A percentile compares a stretch with the other conserved stretches of the same genome.
phyloP scores from a whole-genome alignment of 352 stramenopile genomes.

The Phytophthora agathidicida region DNA sequence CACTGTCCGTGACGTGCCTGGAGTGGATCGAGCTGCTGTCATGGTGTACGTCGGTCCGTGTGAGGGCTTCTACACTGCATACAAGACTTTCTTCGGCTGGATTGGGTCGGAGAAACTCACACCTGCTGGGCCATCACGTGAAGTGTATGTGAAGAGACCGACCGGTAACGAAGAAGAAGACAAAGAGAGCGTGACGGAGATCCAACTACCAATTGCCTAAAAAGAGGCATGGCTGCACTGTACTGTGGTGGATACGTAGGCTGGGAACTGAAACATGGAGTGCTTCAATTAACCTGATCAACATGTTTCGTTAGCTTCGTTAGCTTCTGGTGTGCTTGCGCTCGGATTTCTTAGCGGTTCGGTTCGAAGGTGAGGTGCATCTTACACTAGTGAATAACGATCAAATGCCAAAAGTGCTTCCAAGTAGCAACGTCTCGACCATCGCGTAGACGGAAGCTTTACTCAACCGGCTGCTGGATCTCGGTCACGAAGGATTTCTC shows the following conservation, averaged over 20 bases:
- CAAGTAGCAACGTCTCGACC: too few relatives aligned
- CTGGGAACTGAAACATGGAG: too few relatives aligned
- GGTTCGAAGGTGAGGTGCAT: too few relatives aligned
- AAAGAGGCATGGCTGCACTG: too few relatives aligned
- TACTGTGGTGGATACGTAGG: too few relatives aligned
- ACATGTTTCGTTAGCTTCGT: too few relatives aligned
- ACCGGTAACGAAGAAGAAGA: constrained; percentile 23
- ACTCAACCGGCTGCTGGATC: constrained; percentile 31
- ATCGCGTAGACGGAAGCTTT: too few relatives aligned
- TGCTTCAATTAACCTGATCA: too few relatives aligned
- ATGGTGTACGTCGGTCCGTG: constrained; percentile 47
- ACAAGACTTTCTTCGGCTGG: constrained; percentile 47
- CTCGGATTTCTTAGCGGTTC: too few relatives aligned
- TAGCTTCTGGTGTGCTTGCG: too few relatives aligned
- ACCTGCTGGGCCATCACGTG: constrained; percentile 35
- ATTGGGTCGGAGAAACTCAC: constrained; percentile 35
- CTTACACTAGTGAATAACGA: too few relatives aligned
- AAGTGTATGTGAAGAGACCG: constrained; percentile 51
- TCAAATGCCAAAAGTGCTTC: too few relatives aligned
- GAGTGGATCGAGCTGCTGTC: constrained; percentile 29
- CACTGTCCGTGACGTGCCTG: constrained; percentile 25
- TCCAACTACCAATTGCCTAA: constrained; percentile 39
- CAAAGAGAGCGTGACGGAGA: constrained; percentile 31
- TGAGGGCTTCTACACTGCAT: constrained; percentile 26
- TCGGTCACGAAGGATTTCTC: constrained; percentile 40